Conservation (phyloP, 192 early-diverging fungal genomes). For the Backusella liffmaniae region DNA sequence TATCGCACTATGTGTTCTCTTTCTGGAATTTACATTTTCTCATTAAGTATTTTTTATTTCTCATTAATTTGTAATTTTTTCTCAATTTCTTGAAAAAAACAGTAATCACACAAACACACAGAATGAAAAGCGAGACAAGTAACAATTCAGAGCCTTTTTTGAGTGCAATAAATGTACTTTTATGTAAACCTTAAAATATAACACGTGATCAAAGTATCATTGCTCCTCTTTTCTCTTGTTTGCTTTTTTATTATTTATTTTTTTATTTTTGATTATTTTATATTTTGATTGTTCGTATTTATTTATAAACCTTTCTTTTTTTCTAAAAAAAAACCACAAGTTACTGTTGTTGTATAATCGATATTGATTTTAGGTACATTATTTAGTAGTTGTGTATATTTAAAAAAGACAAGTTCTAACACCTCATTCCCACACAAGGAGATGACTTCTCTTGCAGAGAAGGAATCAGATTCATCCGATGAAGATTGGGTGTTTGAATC, state of each 20-base stretch:
- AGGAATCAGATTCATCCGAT: conserved; percentile 25
- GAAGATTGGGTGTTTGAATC: conserved; percentile 29
- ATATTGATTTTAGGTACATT: neutral
- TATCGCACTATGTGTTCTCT: too few relatives aligned
- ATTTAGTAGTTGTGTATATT: too few relatives aligned
- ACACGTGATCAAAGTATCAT: neutral
- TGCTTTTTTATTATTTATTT: neutral
- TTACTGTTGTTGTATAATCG: neutral
- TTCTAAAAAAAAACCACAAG: neutral
- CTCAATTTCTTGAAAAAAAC: too few relatives aligned
- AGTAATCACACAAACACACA: neutral
- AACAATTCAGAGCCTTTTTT: neutral
- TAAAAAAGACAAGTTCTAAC: too few relatives aligned
- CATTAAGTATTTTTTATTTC: too few relatives aligned
- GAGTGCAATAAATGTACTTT: neutral
- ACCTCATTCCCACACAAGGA: neutral
- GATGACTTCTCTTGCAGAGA: conserved; percentile 3
- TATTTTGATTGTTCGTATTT: neutral
- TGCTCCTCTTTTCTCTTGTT: neutral
- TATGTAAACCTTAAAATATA: neutral
- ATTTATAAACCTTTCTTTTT: too few relatives aligned
- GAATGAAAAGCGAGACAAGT: neutral
- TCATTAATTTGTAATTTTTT: too few relatives aligned
- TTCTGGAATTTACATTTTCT: too few relatives aligned
- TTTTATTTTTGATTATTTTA: neutral